These are phyloP conservation scores for Suillus cothurnatus DNA, from an alignment of 768 basidiomycete species.

Conservation along the genomic window DNA sequence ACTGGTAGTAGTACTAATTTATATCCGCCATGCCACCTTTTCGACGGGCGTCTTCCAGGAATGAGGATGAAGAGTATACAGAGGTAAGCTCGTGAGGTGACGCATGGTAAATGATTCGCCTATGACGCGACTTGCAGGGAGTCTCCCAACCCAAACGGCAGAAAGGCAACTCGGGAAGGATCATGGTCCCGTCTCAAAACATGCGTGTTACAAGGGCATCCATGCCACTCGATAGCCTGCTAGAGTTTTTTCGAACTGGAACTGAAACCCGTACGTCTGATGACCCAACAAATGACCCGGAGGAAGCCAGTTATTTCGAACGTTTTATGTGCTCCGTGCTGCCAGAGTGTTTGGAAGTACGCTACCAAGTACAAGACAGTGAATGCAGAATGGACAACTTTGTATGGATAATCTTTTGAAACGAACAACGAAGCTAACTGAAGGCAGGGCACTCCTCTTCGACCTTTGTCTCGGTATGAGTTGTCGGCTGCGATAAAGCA, in stretches of 20 bases:
- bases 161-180: constrained; percentile 25
- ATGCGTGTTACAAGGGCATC: constrained; percentile 21
- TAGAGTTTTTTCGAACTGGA: constrained; percentile 22
- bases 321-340: constrained; percentile 33
- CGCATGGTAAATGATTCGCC: neutral
- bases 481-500: constrained; percentile 36
- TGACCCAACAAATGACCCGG: neutral
- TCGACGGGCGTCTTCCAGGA: constrained; percentile 19
- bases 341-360: constrained; percentile 36
- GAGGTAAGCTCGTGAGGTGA: constrained; percentile 17
- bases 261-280: neutral
- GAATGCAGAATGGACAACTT: neutral
- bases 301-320: constrained; percentile 31
- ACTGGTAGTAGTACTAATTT: neutral
- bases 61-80: constrained; percentile 22
- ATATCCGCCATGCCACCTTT: constrained; percentile 5
- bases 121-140: neutral
- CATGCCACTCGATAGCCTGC: constrained; percentile 19
- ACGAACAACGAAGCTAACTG: neutral
- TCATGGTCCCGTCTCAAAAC: neutral
- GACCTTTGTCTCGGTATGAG: constrained; percentile 47
- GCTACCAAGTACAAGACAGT: constrained; percentile 12
- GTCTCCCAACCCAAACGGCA: constrained; percentile 27
- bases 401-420: neutral
- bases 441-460: constrained; percentile 36